Conservation (phyloP, 345 rosid genomes). For the Arabidopsis arenosa region DNA sequence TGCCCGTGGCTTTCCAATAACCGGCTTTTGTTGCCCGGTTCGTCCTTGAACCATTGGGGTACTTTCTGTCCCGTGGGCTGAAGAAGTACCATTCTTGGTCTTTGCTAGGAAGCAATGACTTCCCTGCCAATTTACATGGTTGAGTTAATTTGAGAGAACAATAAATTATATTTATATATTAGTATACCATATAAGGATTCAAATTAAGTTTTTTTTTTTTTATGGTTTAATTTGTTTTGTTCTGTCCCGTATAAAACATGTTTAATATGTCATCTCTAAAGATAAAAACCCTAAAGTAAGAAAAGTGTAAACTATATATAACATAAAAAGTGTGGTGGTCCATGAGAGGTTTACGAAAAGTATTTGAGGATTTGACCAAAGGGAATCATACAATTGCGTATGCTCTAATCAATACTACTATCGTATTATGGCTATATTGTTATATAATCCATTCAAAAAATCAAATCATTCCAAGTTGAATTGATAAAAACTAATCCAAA, state of each 20-base stretch:
- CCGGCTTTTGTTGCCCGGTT: constrained; percentile 96
- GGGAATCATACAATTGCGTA: constrained; percentile 20
- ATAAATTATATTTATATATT: not conserved
- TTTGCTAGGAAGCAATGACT: constrained; percentile 89
- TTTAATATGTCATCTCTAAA: not conserved
- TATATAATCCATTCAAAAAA: too few species aligned
- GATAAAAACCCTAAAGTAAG: constrained; percentile 26
- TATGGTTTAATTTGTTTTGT: not conserved
- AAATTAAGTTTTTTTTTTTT: not conserved
- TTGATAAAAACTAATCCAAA: not conserved
- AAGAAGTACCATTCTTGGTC: constrained; percentile 98
- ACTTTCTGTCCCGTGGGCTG: constrained; percentile 93
- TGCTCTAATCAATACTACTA: constrained; percentile 22
- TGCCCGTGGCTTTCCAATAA: constrained; percentile 98
- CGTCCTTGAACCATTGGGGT: constrained; percentile 93
- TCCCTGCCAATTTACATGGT: constrained; percentile 52
- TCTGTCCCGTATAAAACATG: not conserved
- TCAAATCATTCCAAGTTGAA: not conserved
- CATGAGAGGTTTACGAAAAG: constrained; percentile 23
- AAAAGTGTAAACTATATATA: not conserved
- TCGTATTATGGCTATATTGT: not conserved
- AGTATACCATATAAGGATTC: not conserved
- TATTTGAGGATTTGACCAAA: constrained; percentile 30
- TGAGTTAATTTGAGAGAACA: not conserved
- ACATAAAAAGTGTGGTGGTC: constrained; percentile 31